Base-by-base conservation (phyloP, 163 green algal genomes). In the Botryococcus braunii region DNA sequence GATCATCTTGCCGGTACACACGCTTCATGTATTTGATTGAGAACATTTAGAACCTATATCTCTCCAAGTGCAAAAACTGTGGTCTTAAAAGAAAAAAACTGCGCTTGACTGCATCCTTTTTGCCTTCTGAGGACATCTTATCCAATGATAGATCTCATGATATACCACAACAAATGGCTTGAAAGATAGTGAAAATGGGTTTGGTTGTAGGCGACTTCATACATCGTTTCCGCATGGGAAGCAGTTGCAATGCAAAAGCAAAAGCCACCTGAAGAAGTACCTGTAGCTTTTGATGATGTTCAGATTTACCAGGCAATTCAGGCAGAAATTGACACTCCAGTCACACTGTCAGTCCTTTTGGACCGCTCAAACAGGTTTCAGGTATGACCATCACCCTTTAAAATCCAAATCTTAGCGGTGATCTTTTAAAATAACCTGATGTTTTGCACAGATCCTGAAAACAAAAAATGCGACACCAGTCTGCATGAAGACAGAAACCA, bases 161-260 rank as follows among this genome's bases (percentile, higher is more conserved):
- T 27, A 60, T 60, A 5, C 7, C 27, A 11, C 8, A 11, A 13
- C 3, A 31, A 31, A 21, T 23, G 17, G 13, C 4, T 31, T 8
- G 35, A 60, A 1, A 1, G 2, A 60, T 60, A 31, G 35, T 27
- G 9, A 31, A 31, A 31, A 9, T 60, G 56, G 34, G n/a, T 39
- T 17, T 11, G 52, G 3, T 1, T 3, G 56, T 35, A 63, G 59
- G 59, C 59, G 23, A 66, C 63, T 13, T 62, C 29, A 1, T 69
- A 52, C 63, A 11, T 69, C 47, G 63, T 69, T 46, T 62, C 63
- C 1, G 63, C 63, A 7, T 69, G 63, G 63, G 63, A 69, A n/a
- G 63, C 46, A 1, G 32, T 46, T 13, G 63, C 63, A 3, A 21
- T 35, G 32, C 31, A 46, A 34, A 11, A 48, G 7, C 47, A 69